Evolutionary conservation across 2,329 filamentous ascomycete species (phyloP), one percentile per base, ranked within the genome.

Genomic region (Samsoniella hepiali): DNA sequence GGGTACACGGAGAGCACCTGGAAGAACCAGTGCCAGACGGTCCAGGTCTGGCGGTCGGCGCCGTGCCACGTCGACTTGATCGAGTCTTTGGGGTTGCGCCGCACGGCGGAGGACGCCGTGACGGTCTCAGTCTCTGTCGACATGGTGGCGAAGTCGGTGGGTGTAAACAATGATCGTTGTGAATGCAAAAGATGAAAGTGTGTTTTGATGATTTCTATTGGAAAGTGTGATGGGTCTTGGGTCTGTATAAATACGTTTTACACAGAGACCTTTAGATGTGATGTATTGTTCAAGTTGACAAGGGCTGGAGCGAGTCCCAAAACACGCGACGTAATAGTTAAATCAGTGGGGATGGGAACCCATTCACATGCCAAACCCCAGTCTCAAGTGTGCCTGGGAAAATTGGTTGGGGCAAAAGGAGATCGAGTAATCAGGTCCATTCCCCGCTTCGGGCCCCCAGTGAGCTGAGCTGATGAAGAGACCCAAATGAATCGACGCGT

Each of bases 31-130:
- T 77, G 75, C 49, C 67, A 64, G 5, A 68, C 4, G 5, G 68
- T 72, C 76, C 76, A 78, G 3, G 68, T 42, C 22, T 64, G 64
- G 31, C 64, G 68, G 64, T 73, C 71, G 29, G 61, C 64, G 6
- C 44, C 49, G 5, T 72, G 72, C 76, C 76, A 78, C 8, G 76
- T 77, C 5, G 76, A 76, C 69, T 77, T 77, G 71, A 78, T 78
- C 10, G 75, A 76, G 67, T 78, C 75, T 55, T 72, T 74, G 27
- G 61, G 56, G 36, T 49, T 63, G 22, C 58, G 63, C 45, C 45
- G n/a, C 15, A 62, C 58, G 58, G 57, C 53, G 27, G 58, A 45
- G 27, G 58, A 45, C 4, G 58, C 49, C 38, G 63, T 61, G 11
- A 36, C 29, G 8, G 58, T 63, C 22, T 50, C 38, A 56, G 59